Percentiles rank a stretch among this genome's conserved stretches.
Evolutionary conservation across 192 early-diverging fungal species (phyloP).

Genomic region (Linnemannia hyalina): DNA sequence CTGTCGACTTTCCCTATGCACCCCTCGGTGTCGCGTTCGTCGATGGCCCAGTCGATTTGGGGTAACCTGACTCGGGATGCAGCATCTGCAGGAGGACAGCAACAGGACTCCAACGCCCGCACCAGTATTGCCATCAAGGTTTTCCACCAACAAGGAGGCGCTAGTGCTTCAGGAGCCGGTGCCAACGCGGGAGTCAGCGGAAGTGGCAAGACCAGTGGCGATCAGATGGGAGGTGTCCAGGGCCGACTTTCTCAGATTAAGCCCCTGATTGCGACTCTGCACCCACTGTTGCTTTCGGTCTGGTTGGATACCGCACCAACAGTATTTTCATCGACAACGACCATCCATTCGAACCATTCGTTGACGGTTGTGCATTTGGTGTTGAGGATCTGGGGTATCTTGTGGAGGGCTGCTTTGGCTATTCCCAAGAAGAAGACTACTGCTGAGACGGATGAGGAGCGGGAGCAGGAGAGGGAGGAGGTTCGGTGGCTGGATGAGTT

Average conservation of each 20-base stretch:
- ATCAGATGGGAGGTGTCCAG: constrained; percentile 46
- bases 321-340: constrained; percentile 67
- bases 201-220: constrained; percentile 13
- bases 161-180: constrained; percentile 25
- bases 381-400: constrained; percentile 73
- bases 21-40: constrained; percentile 13
- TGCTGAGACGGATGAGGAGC: constrained; percentile 37
- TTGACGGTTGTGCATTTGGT: constrained; percentile 74
- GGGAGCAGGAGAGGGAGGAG: constrained; percentile 27
- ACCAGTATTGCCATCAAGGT: constrained; percentile 31
- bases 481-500: constrained; percentile 61
- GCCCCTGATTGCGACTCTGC: constrained; percentile 59
- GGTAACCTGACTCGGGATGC: background rate
- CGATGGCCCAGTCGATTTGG: constrained; percentile 16
- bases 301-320: constrained; percentile 84
- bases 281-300: constrained; percentile 78
- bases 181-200: constrained; percentile 24
- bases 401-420: constrained; percentile 73
- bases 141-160: constrained; percentile 34
- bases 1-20: constrained; percentile 35
- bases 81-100: constrained; percentile 1
- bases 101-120: background rate
- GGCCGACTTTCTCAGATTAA: constrained; percentile 37
- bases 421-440: constrained; percentile 26
- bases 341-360: constrained; percentile 64